These are phyloP conservation scores for Podila epicladia DNA, from an alignment of 192 early-diverging fungal genomes.

Conservation along the genomic window DNA sequence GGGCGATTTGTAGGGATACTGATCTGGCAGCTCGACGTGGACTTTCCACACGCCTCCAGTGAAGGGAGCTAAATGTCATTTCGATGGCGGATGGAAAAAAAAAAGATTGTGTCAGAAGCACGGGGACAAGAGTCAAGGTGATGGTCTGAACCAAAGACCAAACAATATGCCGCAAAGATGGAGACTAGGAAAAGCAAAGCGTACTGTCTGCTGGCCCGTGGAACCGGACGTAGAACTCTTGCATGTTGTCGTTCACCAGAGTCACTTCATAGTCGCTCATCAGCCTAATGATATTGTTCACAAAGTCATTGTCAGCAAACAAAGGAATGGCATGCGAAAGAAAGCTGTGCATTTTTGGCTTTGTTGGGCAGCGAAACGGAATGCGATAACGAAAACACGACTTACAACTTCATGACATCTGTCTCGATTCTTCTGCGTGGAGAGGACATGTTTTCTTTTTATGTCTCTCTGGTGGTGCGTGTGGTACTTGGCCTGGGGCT, in stretches of 20 bases:
- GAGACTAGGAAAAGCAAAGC: conserved; percentile 11
- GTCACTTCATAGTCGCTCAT: conserved; percentile 99
- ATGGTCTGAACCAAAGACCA: conserved; percentile 1
- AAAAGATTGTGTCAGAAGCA: neutral
- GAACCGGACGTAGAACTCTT: conserved; percentile 97
- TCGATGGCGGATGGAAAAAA: neutral
- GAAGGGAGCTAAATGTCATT: conserved; percentile 83
- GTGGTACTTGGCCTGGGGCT: neutral
- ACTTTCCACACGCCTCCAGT: conserved; percentile 95
- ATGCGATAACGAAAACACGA: conserved; percentile 7
- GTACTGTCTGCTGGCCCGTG: conserved; percentile 94
- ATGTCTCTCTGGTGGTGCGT: neutral
- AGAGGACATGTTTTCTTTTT: conserved; percentile 73
- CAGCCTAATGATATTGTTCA: conserved; percentile 65
- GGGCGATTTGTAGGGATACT: conserved; percentile 99
- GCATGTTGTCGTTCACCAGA: conserved; percentile 99
- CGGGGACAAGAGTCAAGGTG: neutral
- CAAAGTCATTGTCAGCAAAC: neutral
- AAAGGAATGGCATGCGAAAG: neutral
- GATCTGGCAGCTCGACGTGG: conserved; percentile 98
- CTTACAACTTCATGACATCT: conserved; percentile 98
- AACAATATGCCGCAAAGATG: neutral
- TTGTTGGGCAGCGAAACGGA: neutral
- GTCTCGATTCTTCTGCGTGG: conserved; percentile 96
- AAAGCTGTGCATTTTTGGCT: neutral